These are phyloP conservation scores for Nyssa sinensis DNA, from an alignment of 148 eudicot species.

Conservation along the genomic window DNA sequence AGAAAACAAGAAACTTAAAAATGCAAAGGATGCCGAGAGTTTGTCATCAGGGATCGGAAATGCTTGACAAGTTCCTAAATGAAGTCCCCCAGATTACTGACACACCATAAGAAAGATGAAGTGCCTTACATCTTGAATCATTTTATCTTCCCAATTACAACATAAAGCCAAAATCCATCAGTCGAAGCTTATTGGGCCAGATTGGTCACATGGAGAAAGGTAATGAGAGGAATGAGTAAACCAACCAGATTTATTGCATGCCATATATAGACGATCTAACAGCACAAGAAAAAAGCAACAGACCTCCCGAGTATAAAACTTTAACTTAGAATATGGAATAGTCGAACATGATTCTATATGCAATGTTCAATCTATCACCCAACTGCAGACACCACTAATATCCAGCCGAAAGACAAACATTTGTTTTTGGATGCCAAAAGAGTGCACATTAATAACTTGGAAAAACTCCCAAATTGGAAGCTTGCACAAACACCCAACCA, in stretches of 20 bases:
- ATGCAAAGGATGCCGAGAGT: not conserved
- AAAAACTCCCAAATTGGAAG: slow-evolving; percentile 5
- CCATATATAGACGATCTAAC: not conserved
- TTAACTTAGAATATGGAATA: not conserved
- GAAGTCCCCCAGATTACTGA: not conserved
- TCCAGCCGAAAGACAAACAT: slow-evolving; percentile 1
- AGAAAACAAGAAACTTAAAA: not conserved
- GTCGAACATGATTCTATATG: not conserved
- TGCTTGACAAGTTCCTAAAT: not conserved
- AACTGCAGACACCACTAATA: not conserved
- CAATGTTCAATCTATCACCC: slow-evolving; percentile 4
- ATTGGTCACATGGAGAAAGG: not conserved
- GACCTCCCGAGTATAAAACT: slow-evolving; percentile 1
- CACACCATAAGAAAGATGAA: slow-evolving; percentile 5
- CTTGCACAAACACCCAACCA: slow-evolving; percentile 5
- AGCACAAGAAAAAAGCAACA: slow-evolving; percentile 14
- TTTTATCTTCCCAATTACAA: not conserved
- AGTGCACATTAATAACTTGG: not conserved
- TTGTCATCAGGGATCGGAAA: not conserved
- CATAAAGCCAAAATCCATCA: slow-evolving; percentile 8
- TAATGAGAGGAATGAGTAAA: not conserved
- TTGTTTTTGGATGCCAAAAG: slow-evolving; percentile 1
- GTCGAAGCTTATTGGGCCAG: slow-evolving; percentile 3
- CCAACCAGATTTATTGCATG: not conserved
- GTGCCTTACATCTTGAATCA: not conserved